Base-by-base conservation (phyloP, 192 early-diverging fungal genomes). In the Linnemannia elongata region DNA sequence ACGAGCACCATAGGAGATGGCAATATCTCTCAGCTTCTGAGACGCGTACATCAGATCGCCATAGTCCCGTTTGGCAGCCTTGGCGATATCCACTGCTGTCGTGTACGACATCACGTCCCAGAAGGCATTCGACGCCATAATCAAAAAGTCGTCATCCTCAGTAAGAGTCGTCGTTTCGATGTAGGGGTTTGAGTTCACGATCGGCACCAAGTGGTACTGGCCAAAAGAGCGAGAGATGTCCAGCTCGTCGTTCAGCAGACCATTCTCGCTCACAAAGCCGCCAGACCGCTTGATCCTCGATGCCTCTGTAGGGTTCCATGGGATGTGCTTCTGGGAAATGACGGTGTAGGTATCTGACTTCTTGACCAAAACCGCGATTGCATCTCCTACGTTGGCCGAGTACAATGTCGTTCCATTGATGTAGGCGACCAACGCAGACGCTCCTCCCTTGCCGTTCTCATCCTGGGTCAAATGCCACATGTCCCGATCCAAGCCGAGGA, bases 321-420 rank as follows among this genome's bases (percentile, higher is more conserved):
- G 93, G 55, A 92, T 93, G 75, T 96, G 96, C 39, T 95, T 94
- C 79, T 91, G 90, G 0, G 95, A 93, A 38, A 98, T 90, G 69
- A 96, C 91, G 27, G 93, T 80, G 13, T 93, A 93, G 4, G 87
- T 90, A 36, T 96, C 93, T 57, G 91, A 95, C 38, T 94, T 94
- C 77, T 93, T 90, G 39, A 95, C 95, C 52, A 97, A 89, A 38
- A 97, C 95, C 5, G 94, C 96, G 42, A 96, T 88, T 18, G 94
- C 94, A 84, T 98, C 97, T 35, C 97, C 96, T 5, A 96, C 95
- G 77, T 97, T 97, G 18, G 96, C 96, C 10, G 96, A 94, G 77
- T 97, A 97, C 69, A 97, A 86, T 33, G 90, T 95, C 38, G 90
- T 91, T 20, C 96, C 95, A 47, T 92, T 90, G 69, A 98, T 92